Base-by-base conservation (phyloP, 2,329 filamentous ascomycete species). In the Cladophialophora immunda region DNA sequence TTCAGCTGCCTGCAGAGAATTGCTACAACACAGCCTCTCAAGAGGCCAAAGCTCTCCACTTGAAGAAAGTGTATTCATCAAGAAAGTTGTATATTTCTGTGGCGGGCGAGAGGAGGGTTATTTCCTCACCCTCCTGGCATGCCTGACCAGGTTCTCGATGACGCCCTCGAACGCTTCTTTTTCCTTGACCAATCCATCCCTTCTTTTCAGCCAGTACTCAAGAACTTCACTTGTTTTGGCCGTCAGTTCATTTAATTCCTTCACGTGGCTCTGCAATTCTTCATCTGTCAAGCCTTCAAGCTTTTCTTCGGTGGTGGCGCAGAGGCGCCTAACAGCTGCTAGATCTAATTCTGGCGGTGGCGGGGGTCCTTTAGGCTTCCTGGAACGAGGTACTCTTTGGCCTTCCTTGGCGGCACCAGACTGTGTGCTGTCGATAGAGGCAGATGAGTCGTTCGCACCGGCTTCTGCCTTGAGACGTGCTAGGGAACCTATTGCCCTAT, bases 161-260 rank as follows among this genome's bases (percentile, higher is more conserved):
- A 98, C 94, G 0, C 93, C 93, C 77, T 98, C 94, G 77, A 97
- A 95, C 2, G 93, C 92, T 77, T 97, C 94, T 73, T 95, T 90
- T 76, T 98, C 94, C 47, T 92, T 92, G 70, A 97, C 82, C 74
- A 94, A 92, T 73, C 93, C 93, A 76, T 97, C 94, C 61, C 91
- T 90, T 73, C 89, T 84, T 81, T 92, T 92, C 73, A 92, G 86
- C 94, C 94, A 98, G 77, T 94, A 97, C 71, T 93, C 91, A 60
- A 97, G 82, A 45, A 94, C 89, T 66, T 92, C 87, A 63, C 90
- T 91, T 3, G 93, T 92, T 25, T 86, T 84, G n/a, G 82, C 84
- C 67, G 92, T 89, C 78, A 94, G 83, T 11, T 85, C 86, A 75
- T 92, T 85, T 7, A 97, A 79, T 71, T 86, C 88, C 59, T 82